phyloP scores from a whole-genome alignment of 2,329 filamentous ascomycete species.

The Fonsecaea nubica region DNA sequence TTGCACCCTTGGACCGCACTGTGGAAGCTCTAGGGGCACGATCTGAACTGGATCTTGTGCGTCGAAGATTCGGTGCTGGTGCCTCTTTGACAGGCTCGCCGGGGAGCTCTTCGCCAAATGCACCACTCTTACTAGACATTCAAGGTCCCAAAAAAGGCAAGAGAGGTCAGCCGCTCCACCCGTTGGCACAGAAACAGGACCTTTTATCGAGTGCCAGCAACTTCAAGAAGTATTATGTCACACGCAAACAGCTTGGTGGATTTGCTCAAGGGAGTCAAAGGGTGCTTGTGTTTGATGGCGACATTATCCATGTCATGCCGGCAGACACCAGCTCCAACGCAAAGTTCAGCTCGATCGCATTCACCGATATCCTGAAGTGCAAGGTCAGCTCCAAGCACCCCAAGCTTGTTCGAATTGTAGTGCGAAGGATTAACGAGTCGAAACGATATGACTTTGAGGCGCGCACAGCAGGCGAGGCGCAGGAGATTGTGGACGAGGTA shows the following conservation, averaged over 20 bases:
- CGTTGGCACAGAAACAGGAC: constrained; percentile 56
- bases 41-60: constrained; percentile 66
- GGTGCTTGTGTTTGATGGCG: constrained; percentile 68
- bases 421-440: constrained; percentile 66
- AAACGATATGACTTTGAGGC: constrained; percentile 73
- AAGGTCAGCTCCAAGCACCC: constrained; percentile 70
- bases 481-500: constrained; percentile 69
- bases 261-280: constrained; percentile 67
- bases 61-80: constrained; percentile 67
- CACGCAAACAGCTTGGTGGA: constrained; percentile 69
- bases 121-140: constrained; percentile 63
- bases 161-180: constrained; percentile 53
- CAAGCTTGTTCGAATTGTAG: constrained; percentile 67
- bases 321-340: constrained; percentile 54
- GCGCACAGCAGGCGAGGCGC: constrained; percentile 62
- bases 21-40: constrained; percentile 68
- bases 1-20: constrained; percentile 68
- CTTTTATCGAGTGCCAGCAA: constrained; percentile 51
- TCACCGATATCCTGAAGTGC: constrained; percentile 68
- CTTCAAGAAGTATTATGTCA: constrained; percentile 69
- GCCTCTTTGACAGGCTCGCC: constrained; percentile 64
- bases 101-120: constrained; percentile 67
- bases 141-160: constrained; percentile 51
- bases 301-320: constrained; percentile 71
- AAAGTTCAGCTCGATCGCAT: constrained; percentile 68